These are phyloP conservation scores for Scopulariopsis brevicaulis DNA, from an alignment of 2,329 filamentous ascomycete species.

Conservation along the genomic window DNA sequence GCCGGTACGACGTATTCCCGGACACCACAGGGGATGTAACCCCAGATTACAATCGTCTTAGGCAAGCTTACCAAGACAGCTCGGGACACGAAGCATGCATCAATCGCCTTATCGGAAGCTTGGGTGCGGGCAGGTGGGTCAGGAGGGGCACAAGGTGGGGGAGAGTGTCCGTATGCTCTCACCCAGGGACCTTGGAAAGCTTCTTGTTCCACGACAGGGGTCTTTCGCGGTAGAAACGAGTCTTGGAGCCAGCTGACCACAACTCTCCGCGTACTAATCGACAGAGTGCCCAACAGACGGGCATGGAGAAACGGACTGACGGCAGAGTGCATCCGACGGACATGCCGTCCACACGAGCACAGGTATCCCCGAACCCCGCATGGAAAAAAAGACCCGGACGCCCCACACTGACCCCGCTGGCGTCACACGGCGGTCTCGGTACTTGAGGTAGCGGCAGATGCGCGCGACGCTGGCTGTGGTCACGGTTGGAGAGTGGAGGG, in stretches of 20 bases:
- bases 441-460: slow-evolving; percentile 4
- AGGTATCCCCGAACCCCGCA: neutral
- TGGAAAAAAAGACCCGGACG: neutral
- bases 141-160: too few species aligned
- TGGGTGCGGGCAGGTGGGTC: too few species aligned
- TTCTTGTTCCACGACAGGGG: too few species aligned
- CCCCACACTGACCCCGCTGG: slow-evolving; percentile 4
- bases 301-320: neutral
- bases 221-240: too few species aligned
- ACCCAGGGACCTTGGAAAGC: too few species aligned
- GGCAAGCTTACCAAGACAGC: neutral
- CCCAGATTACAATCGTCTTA: neutral
- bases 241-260: too few species aligned
- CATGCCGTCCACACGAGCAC: neutral
- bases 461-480: neutral
- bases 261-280: too few species aligned
- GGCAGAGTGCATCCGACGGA: neutral
- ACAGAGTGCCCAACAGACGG: too few species aligned
- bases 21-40: neutral
- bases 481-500: neutral
- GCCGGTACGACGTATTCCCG: neutral
- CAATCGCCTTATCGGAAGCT: neutral
- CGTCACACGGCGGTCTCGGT: slow-evolving; percentile 2
- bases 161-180: too few species aligned
- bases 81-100: neutral